These are phyloP conservation scores for Termitomyces sp. DNA, from an alignment of 768 basidiomycete genomes.

Conservation along the genomic window DNA sequence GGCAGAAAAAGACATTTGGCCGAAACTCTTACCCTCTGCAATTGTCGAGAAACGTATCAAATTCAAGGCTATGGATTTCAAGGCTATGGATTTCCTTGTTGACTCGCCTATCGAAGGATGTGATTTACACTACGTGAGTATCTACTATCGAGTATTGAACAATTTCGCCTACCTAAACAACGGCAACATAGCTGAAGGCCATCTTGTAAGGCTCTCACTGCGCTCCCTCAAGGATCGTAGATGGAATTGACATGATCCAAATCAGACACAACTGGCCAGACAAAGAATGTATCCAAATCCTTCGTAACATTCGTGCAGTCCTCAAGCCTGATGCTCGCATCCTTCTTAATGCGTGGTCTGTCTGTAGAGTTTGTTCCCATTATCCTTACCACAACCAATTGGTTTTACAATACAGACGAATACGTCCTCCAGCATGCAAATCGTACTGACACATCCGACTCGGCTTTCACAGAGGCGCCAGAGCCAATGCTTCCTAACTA, in stretches of 20 bases:
- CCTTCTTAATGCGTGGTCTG: background rate
- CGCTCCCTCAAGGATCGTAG: background rate
- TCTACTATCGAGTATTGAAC: background rate
- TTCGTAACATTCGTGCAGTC: constrained; percentile 29
- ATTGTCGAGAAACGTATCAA: constrained; percentile 29
- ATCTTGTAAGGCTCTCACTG: constrained; percentile 29
- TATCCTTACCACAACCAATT: constrained; percentile 24
- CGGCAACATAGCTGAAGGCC: constrained; percentile 25
- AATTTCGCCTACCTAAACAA: background rate
- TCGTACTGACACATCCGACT: no score
- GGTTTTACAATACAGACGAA: constrained; percentile 28
- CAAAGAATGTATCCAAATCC: constrained; percentile 29
- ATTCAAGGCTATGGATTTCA: no score
- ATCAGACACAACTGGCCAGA: constrained; percentile 42
- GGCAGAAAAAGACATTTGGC: constrained; percentile 31
- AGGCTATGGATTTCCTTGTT: constrained; percentile 36
- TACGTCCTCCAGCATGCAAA: constrained; percentile 5
- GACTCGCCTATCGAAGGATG: constrained; percentile 32
- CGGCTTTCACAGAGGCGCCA: constrained; percentile 16
- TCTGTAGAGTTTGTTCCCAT: constrained; percentile 6
- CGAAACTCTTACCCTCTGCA: constrained; percentile 28
- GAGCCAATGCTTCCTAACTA: constrained; percentile 47
- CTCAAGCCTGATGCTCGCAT: constrained; percentile 29
- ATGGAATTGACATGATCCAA: background rate
- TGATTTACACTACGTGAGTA: constrained; percentile 37